Percentiles rank a stretch among this genome's conserved stretches.
These are phyloP conservation scores for Aspergillus chevalieri DNA, from an alignment of 2,329 filamentous ascomycete species.

Conservation along the genomic window DNA sequence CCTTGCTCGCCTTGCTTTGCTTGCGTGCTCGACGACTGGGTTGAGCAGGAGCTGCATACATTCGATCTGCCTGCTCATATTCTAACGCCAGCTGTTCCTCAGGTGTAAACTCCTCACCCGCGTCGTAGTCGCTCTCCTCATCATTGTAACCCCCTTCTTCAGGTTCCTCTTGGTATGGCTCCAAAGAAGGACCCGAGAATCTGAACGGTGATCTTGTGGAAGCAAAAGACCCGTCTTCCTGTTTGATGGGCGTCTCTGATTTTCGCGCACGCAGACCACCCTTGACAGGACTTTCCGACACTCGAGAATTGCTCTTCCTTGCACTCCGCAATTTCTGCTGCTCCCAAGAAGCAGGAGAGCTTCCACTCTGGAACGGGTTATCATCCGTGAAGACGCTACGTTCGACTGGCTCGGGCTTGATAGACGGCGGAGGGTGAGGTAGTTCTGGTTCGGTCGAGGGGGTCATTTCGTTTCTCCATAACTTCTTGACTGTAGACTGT, in stretches of 20 bases:
- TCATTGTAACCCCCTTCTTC: slow-evolving; percentile 41
- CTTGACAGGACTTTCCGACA: slow-evolving; percentile 28
- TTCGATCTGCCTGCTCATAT: slow-evolving; percentile 55
- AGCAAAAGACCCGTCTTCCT: slow-evolving; percentile 49
- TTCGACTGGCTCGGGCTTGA: slow-evolving; percentile 43
- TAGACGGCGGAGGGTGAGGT: slow-evolving; percentile 26
- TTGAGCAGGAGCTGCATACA: slow-evolving; percentile 17
- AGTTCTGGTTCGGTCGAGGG: slow-evolving; percentile 31
- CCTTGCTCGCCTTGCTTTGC: slow-evolving; percentile 47
- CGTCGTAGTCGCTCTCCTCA: slow-evolving; percentile 52
- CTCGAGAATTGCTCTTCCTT: slow-evolving; percentile 46
- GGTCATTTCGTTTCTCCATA: slow-evolving; percentile 44
- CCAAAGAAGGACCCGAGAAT: slow-evolving; percentile 40
- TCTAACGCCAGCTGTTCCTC: slow-evolving; percentile 78
- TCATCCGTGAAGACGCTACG: slow-evolving; percentile 75
- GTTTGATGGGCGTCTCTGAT: slow-evolving; percentile 35
- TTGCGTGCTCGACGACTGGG: slow-evolving; percentile 20
- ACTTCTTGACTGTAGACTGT: slow-evolving; percentile 46
- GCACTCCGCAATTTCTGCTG: slow-evolving; percentile 40
- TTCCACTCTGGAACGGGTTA: slow-evolving; percentile 88
- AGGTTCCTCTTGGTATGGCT: slow-evolving; percentile 33
- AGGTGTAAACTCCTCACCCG: slow-evolving; percentile 88
- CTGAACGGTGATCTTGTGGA: slow-evolving; percentile 56
- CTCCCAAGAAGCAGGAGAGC: slow-evolving; percentile 55
- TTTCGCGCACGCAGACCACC: slow-evolving; percentile 25